Evolutionary conservation across 2,329 filamentous ascomycete species (phyloP).

Genomic region (Alternaria brassicae): DNA sequence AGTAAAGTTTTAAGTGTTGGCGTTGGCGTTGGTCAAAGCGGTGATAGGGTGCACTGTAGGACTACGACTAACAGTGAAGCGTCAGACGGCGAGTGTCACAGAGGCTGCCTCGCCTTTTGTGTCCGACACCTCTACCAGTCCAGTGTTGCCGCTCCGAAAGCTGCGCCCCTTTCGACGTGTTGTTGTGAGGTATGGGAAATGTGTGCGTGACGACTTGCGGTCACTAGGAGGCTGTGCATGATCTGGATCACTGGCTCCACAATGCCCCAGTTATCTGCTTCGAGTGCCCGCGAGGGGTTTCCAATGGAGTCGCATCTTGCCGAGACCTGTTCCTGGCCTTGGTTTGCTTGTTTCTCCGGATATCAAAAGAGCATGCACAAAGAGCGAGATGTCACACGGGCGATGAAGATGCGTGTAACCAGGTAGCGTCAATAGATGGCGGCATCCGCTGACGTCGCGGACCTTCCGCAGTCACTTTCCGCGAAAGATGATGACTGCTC

Average conservation of each 20-base stretch:
- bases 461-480: background rate
- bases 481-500: background rate
- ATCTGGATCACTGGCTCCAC: slow-evolving; percentile 19
- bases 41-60: slow-evolving; percentile 5
- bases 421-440: background rate
- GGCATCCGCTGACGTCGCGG: background rate
- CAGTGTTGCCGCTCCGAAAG: slow-evolving; percentile 11
- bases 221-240: slow-evolving; percentile 22
- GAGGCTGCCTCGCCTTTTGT: slow-evolving; percentile 15
- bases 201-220: slow-evolving; percentile 14
- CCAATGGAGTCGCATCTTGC: slow-evolving; percentile 6
- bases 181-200: slow-evolving; percentile 9
- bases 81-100: slow-evolving; percentile 6
- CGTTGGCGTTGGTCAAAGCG: slow-evolving; percentile 6
- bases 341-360: slow-evolving; percentile 13
- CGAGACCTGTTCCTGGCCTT: slow-evolving; percentile 11
- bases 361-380: background rate
- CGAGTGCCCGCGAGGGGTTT: slow-evolving; percentile 26
- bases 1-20: background rate
- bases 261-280: slow-evolving; percentile 9
- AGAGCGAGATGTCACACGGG: background rate
- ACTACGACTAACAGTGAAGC: background rate
- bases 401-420: background rate
- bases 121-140: background rate
- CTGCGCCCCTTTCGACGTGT: slow-evolving; percentile 21